Evolutionary conservation across 805 yeast genomes (phyloP), one percentile per base, ranked within the genome.

Genomic region (Lipomyces chichibuensis): DNA sequence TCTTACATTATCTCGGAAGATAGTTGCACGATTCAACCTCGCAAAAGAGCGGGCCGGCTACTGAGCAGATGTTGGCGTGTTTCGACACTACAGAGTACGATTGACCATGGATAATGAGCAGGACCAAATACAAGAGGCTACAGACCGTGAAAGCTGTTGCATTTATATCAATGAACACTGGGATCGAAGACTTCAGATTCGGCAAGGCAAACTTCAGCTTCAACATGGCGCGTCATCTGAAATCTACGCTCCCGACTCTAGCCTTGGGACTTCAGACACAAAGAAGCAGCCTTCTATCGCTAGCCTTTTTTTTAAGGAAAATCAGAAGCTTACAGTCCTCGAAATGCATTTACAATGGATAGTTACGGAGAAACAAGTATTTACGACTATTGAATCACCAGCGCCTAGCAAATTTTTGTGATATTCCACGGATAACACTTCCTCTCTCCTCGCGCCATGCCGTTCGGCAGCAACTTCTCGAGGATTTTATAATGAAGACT

Each of bases 131-230:
- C 6, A 46, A 13, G 14, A 20, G 54, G 27, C 29, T 51, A 20
- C 54, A 7, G 25, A 51, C 29, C 54, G 54, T 51, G 54, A 51
- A 3, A 51, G 5, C 25, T 3, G 54, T 51, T 51, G 54, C 54
- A 51, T 51, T 17, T 51, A 51, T 51, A 51, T 51, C 54, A 25
- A 51, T 51, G 54, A 51, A 17, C 54, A 51, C 20, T 51, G 54
- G 29, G 20, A 51, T 25, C 54, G 54, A 51, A 51, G 54, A 51
- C 54, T 51, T 3, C 54, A 51, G 54, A 51, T 51, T 51, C 54
- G 54, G 54, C 54, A 51, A 20, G 54, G 54, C 54, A 51, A 51
- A 51, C 54, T 51, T 51, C 54, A 51, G 17, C 54, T 51, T 23
- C 54, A 51, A 51, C 14, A 51, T 51, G 54, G 54, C 25, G 9